Evolutionary conservation across 805 yeast genomes (phyloP).

Genomic region (Sungouiozyma intestinalis): DNA sequence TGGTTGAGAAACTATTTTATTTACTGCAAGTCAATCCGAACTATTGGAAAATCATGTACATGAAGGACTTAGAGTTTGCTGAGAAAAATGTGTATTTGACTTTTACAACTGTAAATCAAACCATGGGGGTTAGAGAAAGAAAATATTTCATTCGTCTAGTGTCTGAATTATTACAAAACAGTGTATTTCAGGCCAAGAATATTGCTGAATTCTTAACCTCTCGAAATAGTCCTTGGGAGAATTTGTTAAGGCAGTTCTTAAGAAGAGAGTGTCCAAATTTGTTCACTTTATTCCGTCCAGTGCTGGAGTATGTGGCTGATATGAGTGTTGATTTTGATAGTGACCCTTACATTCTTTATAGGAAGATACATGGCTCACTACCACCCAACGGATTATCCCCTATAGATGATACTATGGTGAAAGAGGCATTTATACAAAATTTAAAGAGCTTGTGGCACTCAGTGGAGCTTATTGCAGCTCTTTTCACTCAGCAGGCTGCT

Average conservation of each 20-base stretch:
- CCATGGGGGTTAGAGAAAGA: slow-evolving; percentile 49
- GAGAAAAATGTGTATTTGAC: slow-evolving; percentile 21
- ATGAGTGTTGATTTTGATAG: slow-evolving; percentile 56
- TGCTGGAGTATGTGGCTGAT: slow-evolving; percentile 30
- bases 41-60: slow-evolving; percentile 52
- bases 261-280: slow-evolving; percentile 29
- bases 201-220: slow-evolving; percentile 20
- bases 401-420: slow-evolving; percentile 67
- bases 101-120: slow-evolving; percentile 23
- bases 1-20: slow-evolving; percentile 68
- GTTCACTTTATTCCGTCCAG: slow-evolving; percentile 28
- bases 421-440: slow-evolving; percentile 59
- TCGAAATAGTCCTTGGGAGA: slow-evolving; percentile 33
- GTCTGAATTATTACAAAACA: slow-evolving; percentile 35
- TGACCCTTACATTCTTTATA: slow-evolving; percentile 57
- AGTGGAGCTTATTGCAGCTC: slow-evolving; percentile 48
- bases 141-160: slow-evolving; percentile 52
- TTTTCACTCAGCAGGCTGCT: slow-evolving; percentile 32
- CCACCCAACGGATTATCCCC: slow-evolving; percentile 51
- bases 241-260: slow-evolving; percentile 31
- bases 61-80: slow-evolving; percentile 25
- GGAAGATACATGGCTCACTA: slow-evolving; percentile 30
- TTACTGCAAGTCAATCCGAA: slow-evolving; percentile 73
- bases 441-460: slow-evolving; percentile 65
- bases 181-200: slow-evolving; percentile 24